Evolutionary conservation across 768 basidiomycete species (phyloP), one percentile per base, ranked within the genome.

Genomic region (Hericium coralloides): DNA sequence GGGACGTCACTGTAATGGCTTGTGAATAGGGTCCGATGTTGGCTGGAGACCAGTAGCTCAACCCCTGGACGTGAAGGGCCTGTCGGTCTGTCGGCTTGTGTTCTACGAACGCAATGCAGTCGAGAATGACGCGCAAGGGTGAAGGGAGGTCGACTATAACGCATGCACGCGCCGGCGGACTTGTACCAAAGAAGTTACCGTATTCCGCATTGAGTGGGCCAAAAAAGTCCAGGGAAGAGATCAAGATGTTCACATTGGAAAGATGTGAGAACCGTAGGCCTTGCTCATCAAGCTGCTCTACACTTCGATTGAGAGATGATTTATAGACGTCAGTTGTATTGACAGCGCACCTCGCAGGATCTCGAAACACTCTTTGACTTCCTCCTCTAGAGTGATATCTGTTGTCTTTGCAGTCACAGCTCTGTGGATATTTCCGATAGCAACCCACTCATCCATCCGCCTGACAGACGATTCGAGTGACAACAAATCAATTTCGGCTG

Each of bases 11-110:
- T 53, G 78, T 75, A 61, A 98, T 81, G 2, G 92, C 89, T 71
- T 99, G 97, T 4, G 93, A 97, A 70, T 99, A 99, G 4, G 97
- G 97, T 0, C 97, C 97, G 55, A 99, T 98, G 68, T 98, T 99
- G 10, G 97, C 97, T 12, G 97, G 94, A 25, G 95, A 97, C 97
- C 97, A 99, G 66, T 98, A 98, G 69, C 95, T 98, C 60, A 98
- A 66, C 9, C 94, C 80, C 70, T 98, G 97, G 2, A 99, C 97
- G 66, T 99, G 97, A 48, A 98, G 75, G 0, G 91, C 86, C 55
- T 81, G 81, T 47, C 95, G 74, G 55, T 82, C 77, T 15, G 61
- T 26, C 5, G 65, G 52, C 6, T 65, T 78, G 22, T 37, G 56
- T 54, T 72, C 72, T 4, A 71, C 67, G 66, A 78, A 89, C n/a